Evolutionary conservation across 345 rosid species (phyloP), one percentile per base, ranked within the genome.

Genomic region (Eutrema japonicum): DNA sequence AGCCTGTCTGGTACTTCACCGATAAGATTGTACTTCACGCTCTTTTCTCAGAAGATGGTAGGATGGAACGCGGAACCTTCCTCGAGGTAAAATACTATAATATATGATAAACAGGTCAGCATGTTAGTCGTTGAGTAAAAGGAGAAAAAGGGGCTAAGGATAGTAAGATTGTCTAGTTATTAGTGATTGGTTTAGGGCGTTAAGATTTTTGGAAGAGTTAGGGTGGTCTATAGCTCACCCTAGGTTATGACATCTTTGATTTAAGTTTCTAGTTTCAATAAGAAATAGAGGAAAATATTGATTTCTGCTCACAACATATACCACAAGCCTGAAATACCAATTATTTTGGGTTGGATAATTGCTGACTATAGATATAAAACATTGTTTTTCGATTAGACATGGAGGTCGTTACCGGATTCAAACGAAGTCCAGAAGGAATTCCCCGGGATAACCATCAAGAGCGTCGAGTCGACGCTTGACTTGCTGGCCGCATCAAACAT

Each of bases 321-420:
- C 6, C 38, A 36, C 38, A 36, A 7, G 3, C 3, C 11, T 30
- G 2, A 11, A 10, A 26, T 11, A 62, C 12, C 13, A 43, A 27
- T 30, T 62, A 7, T 29, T 63, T 33, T 32, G 11, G 26, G 40
- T 32, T 18, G 4, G 11, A 45, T 33, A 32, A 57, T 56, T 45
- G 10, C 49, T 48, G 10, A 48, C 30, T 57, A 11, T 3, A 51
- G 33, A 18, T 42, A 6, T 36, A 3, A 36, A 52, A 52, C 69
- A 9, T 47, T 43, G 3, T 11, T 70, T 49, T 50, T 9, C 27
- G 37, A 54, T 66, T 82, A 94, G 98, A 89, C 97, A 63, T 91
- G 97, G 98, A 87, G 97, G 70, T 91, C 93, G 13, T 84, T 91
- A 47, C 93, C 98, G 0, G 97, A 91, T 79, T 78, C 93, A 50